Conservation (phyloP, 768 basidiomycete species). For the Lactarius hengduanensis region DNA sequence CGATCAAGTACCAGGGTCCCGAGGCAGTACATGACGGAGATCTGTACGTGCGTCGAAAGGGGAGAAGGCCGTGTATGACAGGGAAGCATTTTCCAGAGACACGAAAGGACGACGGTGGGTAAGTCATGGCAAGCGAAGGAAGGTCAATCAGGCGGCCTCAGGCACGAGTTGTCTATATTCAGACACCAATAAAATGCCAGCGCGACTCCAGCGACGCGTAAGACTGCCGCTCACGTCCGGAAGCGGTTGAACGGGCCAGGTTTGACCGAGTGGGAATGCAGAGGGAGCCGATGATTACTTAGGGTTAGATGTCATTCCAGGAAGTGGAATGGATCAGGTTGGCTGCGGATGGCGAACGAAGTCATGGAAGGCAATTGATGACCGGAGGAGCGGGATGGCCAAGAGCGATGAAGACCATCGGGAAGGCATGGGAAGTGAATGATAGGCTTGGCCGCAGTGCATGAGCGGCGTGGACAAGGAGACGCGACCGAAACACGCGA, state of each 20-base stretch:
- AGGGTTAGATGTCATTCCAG: slow-evolving; percentile 28
- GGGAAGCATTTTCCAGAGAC: slow-evolving; percentile 10
- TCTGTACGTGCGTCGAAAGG: slow-evolving; percentile 14
- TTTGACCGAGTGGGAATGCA: slow-evolving; percentile 11
- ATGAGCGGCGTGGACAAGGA: slow-evolving; percentile 6
- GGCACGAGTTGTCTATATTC: slow-evolving; percentile 12
- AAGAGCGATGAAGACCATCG: slow-evolving; percentile 19
- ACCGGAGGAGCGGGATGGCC: slow-evolving; percentile 11
- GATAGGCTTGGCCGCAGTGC: slow-evolving; percentile 2
- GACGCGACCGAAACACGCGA: neutral
- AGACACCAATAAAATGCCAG: slow-evolving; percentile 9
- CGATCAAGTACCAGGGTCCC: slow-evolving; percentile 22
- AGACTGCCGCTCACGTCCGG: slow-evolving; percentile 1
- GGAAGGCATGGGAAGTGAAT: slow-evolving; percentile 17
- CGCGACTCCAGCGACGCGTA: neutral
- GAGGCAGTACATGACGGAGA: slow-evolving; percentile 22
- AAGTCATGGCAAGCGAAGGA: slow-evolving; percentile 25
- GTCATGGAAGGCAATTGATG: slow-evolving; percentile 13
- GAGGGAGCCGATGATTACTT: slow-evolving; percentile 22
- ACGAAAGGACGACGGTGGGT: slow-evolving; percentile 2
- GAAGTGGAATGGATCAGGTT: slow-evolving; percentile 24
- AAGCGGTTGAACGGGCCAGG: neutral
- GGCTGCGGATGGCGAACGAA: slow-evolving; percentile 20
- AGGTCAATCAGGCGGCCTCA: slow-evolving; percentile 1
- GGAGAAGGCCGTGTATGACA: slow-evolving; percentile 5